phyloP scores from a whole-genome alignment of 768 basidiomycete genomes.

The Boletus bicolor region DNA sequence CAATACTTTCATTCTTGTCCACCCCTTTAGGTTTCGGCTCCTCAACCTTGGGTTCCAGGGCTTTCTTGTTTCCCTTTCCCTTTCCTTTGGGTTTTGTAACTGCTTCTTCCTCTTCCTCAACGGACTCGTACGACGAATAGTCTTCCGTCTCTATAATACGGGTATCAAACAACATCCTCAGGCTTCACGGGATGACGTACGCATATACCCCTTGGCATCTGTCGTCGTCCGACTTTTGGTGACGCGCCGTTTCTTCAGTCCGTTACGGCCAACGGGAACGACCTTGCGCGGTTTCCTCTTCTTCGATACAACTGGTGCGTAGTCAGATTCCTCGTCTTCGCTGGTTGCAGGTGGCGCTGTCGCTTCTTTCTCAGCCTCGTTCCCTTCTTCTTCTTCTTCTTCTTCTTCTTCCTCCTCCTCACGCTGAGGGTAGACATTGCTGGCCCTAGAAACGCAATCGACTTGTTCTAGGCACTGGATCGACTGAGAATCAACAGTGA shows the following conservation, averaged over 20 bases:
- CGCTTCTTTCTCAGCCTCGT: slow-evolving; percentile 34
- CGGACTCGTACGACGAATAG: slow-evolving; percentile 79
- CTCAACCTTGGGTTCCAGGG: slow-evolving; percentile 13
- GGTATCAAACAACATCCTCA: neutral
- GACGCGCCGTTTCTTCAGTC: slow-evolving; percentile 69
- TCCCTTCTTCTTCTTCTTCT: slow-evolving; percentile 16
- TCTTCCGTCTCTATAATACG: slow-evolving; percentile 61
- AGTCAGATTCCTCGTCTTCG: slow-evolving; percentile 29
- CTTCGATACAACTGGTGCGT: slow-evolving; percentile 34
- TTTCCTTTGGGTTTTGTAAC: slow-evolving; percentile 22
- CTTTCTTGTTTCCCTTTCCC: slow-evolving; percentile 20
- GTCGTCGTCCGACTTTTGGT: slow-evolving; percentile 52
- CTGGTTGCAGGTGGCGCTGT: slow-evolving; percentile 27
- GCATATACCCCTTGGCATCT: slow-evolving; percentile 71
- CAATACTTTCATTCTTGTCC: slow-evolving; percentile 12
- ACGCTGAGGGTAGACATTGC: slow-evolving; percentile 11
- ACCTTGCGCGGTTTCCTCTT: slow-evolving; percentile 51
- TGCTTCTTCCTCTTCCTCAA: slow-evolving; percentile 48
- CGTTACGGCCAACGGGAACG: slow-evolving; percentile 74
- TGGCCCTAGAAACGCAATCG: slow-evolving; percentile 19
- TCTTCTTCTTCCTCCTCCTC: slow-evolving; percentile 27
- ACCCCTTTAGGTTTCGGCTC: slow-evolving; percentile 10
- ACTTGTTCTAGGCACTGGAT: slow-evolving; percentile 24
- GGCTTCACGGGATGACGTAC: slow-evolving; percentile 38
- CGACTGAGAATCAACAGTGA: slow-evolving; percentile 9